Base-by-base conservation (phyloP, 345 rosid genomes). In the Hibiscus trionum region DNA sequence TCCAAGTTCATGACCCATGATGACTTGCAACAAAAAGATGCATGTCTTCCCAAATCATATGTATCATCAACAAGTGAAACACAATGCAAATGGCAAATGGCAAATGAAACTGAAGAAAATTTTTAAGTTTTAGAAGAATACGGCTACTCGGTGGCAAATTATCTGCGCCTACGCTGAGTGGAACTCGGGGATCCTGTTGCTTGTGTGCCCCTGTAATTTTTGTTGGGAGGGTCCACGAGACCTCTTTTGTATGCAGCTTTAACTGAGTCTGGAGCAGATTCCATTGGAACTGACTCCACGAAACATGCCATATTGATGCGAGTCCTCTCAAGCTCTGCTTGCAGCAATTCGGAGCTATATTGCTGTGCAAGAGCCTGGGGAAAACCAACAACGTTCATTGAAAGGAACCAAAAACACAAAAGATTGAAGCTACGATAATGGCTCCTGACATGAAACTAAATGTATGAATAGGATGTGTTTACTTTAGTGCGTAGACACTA, bases 291-390 rank as follows among this genome's bases (percentile, higher is more conserved):
- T 0, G 97, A 84, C 81, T 89, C 96, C 3, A 79, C 85, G 47
- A 95, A 95, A 80, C 99, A 95, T 69, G 97, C 97, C 6, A 90
- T 85, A 77, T 95, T 95, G 37, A 90, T 76, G 19, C 93, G 93
- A 39, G 99, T 92, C 73, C 93, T 90, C 84, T 92, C 97, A 9
- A 95, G 82, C 82, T 95, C 99, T 52, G 79, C 33, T 78, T 90
- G 97, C 42, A 95, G 89, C 73, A 95, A 78, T 71, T 92, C 99
- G 1, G 89, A 73, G 75, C 92, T 83, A 71, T 78, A 87, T 75
- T 95, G 99, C 80, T 91, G 91, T 12, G 96, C 90, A 39, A 91
- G 82, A 68, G 90, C 95, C 98, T 91, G 86, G 73, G 17, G n/a
- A 52, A 24, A 59, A 74, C 46, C 21, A 37, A 37, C 52, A 63